phyloP scores from a whole-genome alignment of 768 basidiomycete species.

The Amanita pallidorosea region DNA sequence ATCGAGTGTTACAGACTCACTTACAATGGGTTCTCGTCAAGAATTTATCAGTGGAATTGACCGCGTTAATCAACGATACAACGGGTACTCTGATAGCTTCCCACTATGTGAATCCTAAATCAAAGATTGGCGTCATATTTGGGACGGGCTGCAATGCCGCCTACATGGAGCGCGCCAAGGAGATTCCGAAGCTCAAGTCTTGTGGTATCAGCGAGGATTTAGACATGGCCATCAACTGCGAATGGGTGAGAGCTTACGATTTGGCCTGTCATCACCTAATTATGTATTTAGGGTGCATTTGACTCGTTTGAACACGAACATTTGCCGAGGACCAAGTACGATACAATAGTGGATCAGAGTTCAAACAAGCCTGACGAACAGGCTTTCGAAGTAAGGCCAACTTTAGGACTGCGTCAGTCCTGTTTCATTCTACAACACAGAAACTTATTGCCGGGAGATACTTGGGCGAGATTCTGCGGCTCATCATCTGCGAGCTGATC shows the following conservation, averaged over 20 bases:
- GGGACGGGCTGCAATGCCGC: conserved; percentile 98
- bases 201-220: conserved; percentile 55
- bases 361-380: conserved; percentile 98
- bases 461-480: conserved; percentile 92
- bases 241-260: conserved; percentile 53
- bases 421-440: conserved; percentile 21
- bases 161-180: conserved; percentile 85
- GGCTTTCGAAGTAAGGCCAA: conserved; percentile 62
- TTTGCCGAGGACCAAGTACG: conserved; percentile 92
- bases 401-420: not conserved
- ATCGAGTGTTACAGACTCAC: not conserved
- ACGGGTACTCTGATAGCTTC: conserved; percentile 97
- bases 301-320: conserved; percentile 94
- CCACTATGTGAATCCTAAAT: conserved; percentile 84
- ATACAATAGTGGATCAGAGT: conserved; percentile 80
- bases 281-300: conserved; percentile 69
- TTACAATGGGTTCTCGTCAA: conserved; percentile 18
- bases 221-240: conserved; percentile 94
- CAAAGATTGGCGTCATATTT: conserved; percentile 93
- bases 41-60: conserved; percentile 76
- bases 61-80: conserved; percentile 93
- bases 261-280: not conserved
- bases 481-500: conserved; percentile 91
- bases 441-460: conserved; percentile 96
- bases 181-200: conserved; percentile 76